Base-by-base conservation (phyloP, 768 basidiomycete genomes). In the Macrolepiota fuliginosa region DNA sequence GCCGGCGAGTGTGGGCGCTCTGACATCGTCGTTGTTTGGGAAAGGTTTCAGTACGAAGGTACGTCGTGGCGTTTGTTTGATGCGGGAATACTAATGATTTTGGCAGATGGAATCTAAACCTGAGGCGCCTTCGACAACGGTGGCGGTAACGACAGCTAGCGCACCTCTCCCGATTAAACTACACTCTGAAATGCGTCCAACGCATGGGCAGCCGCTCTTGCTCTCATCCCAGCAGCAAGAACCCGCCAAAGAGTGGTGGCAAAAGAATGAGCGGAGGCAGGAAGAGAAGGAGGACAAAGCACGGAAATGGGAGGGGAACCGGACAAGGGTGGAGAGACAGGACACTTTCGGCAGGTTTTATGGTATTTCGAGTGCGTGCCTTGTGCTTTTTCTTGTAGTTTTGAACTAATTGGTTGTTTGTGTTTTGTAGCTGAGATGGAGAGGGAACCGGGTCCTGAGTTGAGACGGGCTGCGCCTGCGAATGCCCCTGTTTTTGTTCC, bases 281-380 rank as follows among this genome's bases (percentile, higher is more conserved):
- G 58, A 53, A 39, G 35, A 39, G 58, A 6, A 39, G 53, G 56
- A 64, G 52, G 60, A 35, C 51, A 46, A 58, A 22, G 49, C 13
- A 24, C n/a, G 46, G 10, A 55, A 62, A 35, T 51, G 47, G 53
- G 51, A 35, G 29, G 49, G 39, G 45, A 10, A 53, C 5, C 45
- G n/a, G 42, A 54, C 50, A 51, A 58, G 29, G 29, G 13, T n/a
- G 1, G 39, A 32, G 42, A 53, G 32, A 5, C 55, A 40, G 29
- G 29, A 32, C 29, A 7, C 7, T 32, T 3, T 3, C 3, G 29
- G 3, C 7, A 7, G 29, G 29, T 32, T 7, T 3, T 32, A 32
- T 32, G 29, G 29, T 32, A 7, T 32, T 32, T 32, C 29, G 29
- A 3, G 29, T 32, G 29, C 29, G 29, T 32, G 29, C 29, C 29